These are phyloP conservation scores for Quercus variabilis DNA, from an alignment of 306 rosid genomes.

Conservation along the genomic window DNA sequence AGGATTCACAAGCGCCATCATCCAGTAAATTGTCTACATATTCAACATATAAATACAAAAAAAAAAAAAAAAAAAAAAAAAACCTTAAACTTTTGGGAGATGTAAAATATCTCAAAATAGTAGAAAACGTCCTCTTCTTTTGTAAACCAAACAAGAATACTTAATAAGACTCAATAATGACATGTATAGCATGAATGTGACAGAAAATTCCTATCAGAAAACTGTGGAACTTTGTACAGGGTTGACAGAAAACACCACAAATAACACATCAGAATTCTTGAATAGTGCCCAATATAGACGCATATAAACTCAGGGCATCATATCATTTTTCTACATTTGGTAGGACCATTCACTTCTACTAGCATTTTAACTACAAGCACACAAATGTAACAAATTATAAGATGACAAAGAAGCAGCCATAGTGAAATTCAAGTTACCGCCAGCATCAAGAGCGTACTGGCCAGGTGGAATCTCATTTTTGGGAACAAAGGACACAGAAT, in stretches of 20 bases:
- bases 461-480: conserved; percentile 67
- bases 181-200: not conserved
- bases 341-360: not conserved
- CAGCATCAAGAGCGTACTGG: conserved; percentile 65
- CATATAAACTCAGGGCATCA: not conserved
- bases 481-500: conserved; percentile 64
- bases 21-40: no score
- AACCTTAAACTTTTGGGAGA: not conserved
- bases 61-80: no score
- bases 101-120: not conserved
- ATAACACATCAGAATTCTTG: not conserved
- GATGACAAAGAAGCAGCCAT: conserved; percentile 13
- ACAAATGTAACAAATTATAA: not conserved
- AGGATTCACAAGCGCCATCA: not conserved
- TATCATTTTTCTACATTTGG: not conserved
- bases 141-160: not conserved
- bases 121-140: not conserved
- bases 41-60: not conserved
- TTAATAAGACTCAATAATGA: not conserved
- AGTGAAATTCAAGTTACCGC: conserved; percentile 47
- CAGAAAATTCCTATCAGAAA: not conserved
- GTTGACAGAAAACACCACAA: not conserved
- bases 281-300: not conserved
- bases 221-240: not conserved
- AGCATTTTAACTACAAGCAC: conserved; percentile 14